A percentile compares a stretch with the other conserved stretches of the same genome.
Evolutionary conservation across 176 grass and related monocot genomes (phyloP).

Genomic region (Zizania latifolia): DNA sequence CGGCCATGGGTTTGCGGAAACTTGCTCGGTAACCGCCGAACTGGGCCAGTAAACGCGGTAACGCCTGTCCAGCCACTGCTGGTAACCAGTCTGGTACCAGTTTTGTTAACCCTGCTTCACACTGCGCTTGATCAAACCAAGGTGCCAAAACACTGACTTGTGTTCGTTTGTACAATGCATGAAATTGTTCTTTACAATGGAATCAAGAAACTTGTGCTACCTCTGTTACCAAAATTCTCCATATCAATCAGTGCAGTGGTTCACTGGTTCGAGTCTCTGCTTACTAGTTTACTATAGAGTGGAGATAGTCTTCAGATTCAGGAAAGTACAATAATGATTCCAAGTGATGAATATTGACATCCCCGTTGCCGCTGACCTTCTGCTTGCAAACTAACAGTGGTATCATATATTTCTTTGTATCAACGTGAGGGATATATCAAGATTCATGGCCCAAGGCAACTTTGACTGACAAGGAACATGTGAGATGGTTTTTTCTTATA

Average conservation of each 20-base stretch:
- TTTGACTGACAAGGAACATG: conserved; percentile 79
- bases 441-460: conserved; percentile 83
- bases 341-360: neutral
- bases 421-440: conserved; percentile 99
- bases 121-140: too few species aligned
- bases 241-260: conserved; percentile 99
- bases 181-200: conserved; percentile 40
- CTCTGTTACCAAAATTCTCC: conserved; percentile 96
- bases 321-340: conserved; percentile 39
- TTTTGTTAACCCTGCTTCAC: too few species aligned
- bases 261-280: conserved; percentile 90
- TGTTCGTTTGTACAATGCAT: neutral
- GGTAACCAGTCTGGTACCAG: too few species aligned
- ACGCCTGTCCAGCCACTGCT: too few species aligned
- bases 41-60: too few species aligned
- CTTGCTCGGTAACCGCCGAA: too few species aligned
- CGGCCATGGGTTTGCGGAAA: too few species aligned
- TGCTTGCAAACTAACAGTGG: too few species aligned
- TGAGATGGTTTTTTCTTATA: too few species aligned
- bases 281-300: too few species aligned
- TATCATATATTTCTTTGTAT: conserved; percentile 98
- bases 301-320: conserved; percentile 96
- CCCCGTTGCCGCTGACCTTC: neutral
- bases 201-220: conserved; percentile 95
- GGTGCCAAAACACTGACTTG: too few species aligned